Base-by-base conservation (phyloP, 768 basidiomycete genomes). In the Boletus rubroflammeus region DNA sequence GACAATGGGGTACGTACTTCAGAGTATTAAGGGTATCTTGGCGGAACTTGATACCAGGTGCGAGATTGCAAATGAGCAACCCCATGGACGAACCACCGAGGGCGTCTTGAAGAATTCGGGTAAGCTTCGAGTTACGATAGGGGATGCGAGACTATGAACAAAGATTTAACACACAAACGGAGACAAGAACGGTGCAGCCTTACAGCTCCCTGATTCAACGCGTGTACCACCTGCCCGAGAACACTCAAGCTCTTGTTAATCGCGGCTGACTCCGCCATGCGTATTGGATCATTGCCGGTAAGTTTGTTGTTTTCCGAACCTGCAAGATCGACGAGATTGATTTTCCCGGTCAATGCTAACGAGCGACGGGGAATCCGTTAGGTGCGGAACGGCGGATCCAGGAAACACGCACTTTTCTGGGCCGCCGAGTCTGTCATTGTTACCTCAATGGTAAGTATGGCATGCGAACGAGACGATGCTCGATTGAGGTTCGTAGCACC, bases 251-350 rank as follows among this genome's bases (percentile, higher is more conserved):
- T 90, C 67, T 89, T 92, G 73, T 96, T 96, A 67, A 96, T 96
- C 17, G 92, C 91, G 3, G 88, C 73, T 4, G 88, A 89, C 72
- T 96, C 93, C 3, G 85, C 83, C 86, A 94, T 92, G 2, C 93
- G 83, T n/a, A 81, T 83, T 1, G 83, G 75, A 65, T 94, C 88
- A 60, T 93, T 94, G 5, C 93, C 92, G 5, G 93, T 93, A 26
- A 88, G 76, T 77, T 90, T 94, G 69, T 93, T 94, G 64, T 93
- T 93, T 72, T 95, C 93, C 0, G 89, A 92, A 26, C 93, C 93
- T 17, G 93, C 93, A 26, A 95, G 79, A 72, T 95, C 93, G 11
- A 93, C 90, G 9, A 94, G 80, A 59, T 90, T 90, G 51, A 93
- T 85, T 67, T 88, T 90, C 10, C 90, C 91, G 2, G 77, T 79